Evolutionary conservation across 192 early-diverging fungal genomes (phyloP), one percentile per base, ranked within the genome.

Genomic region (Ambispora gerdemannii): DNA sequence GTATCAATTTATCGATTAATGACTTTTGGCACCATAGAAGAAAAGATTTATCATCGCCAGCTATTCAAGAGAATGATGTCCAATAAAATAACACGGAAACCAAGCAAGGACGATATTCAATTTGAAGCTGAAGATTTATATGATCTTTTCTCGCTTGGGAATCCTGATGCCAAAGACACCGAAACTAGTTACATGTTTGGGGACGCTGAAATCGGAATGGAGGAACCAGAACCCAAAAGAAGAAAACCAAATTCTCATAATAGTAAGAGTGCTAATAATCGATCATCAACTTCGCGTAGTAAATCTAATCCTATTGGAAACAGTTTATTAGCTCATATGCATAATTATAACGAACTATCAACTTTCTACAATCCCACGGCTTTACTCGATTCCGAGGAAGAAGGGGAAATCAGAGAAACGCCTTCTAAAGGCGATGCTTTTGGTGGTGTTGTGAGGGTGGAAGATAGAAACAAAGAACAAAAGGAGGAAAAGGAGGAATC

Each of bases 51-150:
- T 69, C 94, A 94, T 75, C 86, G 97, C 22, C 97, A 99, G 76
- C 96, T 99, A 49, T 97, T 93, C 78, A 99, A 99, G 71, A 93
- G 95, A 80, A 94, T 95, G 71, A 65, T 99, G 76, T 91, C 94
- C n/a, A 94, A 95, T 83, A 96, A 97, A 76, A 92, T 98, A 31
- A 78, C 60, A 88, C 90, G 33, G 95, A 97, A 61, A 93, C 95
- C 7, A 86, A 86, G 63, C 93, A 95, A 74, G 80, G 86, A 74
- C 85, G 93, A 28, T 97, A 96, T 56, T 13, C 53, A 56, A 56
- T 74, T 97, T 97, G 74, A 91, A 97, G 78, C 87, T 38, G 87
- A 92, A 60, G 89, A 90, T 62, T 64, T 98, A 75, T 81, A 87
- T 19, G 94, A 97, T 75, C 68, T 99, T 62, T 99, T 99, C 70